Base-by-base conservation (phyloP, 306 rosid species). In the Begonia peltatifolia region DNA sequence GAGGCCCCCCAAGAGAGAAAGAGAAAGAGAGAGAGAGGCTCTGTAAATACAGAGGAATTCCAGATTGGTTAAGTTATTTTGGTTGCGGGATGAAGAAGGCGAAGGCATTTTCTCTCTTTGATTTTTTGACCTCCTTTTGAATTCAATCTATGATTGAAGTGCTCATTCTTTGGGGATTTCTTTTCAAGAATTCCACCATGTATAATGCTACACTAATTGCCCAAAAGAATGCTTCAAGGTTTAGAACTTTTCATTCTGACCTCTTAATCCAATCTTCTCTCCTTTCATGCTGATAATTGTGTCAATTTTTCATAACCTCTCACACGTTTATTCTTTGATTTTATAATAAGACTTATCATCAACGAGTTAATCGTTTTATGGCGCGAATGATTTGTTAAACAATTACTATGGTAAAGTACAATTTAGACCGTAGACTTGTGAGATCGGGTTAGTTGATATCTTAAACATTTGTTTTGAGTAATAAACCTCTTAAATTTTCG, bases 91-190 rank as follows among this genome's bases (percentile, higher is more conserved):
- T 30, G 72, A 69, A 71, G 60, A 61, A 60, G 60, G 58, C 57
- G 61, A 55, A 60, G 41, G 41, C 54, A 46, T 30, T 51, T 48
- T 55, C 64, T 50, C 38, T 13, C 10, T 35, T 53, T 60, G 12
- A 15, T 53, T 60, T 56, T 52, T 56, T 49, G 46, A 7, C 17
- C 48, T 53, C 42, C 22, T 55, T 50, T 65, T 47, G 57, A 65
- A 54, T 51, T 60, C 63, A 46, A 44, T 52, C 67, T 15, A 58
- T 30, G 48, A 63, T 67, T 48, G 56, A 56, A 60, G 57, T 48
- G 60, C 72, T 64, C 75, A 78, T 74, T 70, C 80, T 78, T 73
- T 77, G 55, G 69, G 44, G 74, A 62, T 63, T 72, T 17, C 72
- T 70, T 59, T 68, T 56, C 13, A 49, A 55, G 76, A 65, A 76